These are phyloP conservation scores for Pythium scleroteichum DNA, from an alignment of 352 stramenopile species.

Conservation along the genomic window DNA sequence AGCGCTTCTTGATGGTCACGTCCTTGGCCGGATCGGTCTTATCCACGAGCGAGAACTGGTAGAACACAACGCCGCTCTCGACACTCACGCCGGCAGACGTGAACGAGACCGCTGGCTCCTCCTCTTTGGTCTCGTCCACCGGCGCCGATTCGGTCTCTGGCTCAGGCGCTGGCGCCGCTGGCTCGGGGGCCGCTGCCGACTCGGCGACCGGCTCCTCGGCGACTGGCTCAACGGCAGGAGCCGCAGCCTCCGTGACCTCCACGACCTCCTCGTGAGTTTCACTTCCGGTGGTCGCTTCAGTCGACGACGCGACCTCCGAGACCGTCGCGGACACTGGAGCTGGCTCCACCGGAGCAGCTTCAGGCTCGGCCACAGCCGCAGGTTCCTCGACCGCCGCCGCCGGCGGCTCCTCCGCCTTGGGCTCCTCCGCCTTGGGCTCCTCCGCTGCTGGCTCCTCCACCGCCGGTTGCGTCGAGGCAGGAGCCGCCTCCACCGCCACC, in stretches of 20 bases:
- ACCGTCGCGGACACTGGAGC: slow-evolving; percentile 4
- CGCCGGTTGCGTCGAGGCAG: not conserved
- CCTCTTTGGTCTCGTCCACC: slow-evolving; percentile 11
- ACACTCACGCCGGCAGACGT: slow-evolving; percentile 40
- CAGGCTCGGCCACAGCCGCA: slow-evolving; percentile 21
- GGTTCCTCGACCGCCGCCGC: slow-evolving; percentile 9
- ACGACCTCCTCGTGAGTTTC: slow-evolving; percentile 23
- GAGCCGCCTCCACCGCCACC: not conserved
- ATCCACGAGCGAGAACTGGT: slow-evolving; percentile 58
- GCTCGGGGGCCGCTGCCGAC: slow-evolving; percentile 2
- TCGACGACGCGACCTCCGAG: slow-evolving; percentile 8
- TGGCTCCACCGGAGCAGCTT: slow-evolving; percentile 27
- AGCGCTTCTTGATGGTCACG: slow-evolving; percentile 61
- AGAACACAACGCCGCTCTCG: slow-evolving; percentile 58
- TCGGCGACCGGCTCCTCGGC: slow-evolving; percentile 3
- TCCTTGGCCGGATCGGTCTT: slow-evolving; percentile 43
- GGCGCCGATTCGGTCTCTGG: slow-evolving; percentile 22
- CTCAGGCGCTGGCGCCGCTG: slow-evolving; percentile 17
- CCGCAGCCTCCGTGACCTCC: slow-evolving; percentile 8
- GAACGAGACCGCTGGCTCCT: slow-evolving; percentile 40
- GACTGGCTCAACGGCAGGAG: not conserved
- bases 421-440: slow-evolving; percentile 6
- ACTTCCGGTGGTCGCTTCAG: slow-evolving; percentile 14
- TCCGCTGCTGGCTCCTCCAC: too few species aligned
- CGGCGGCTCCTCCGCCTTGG: slow-evolving; percentile 10